A percentile compares a stretch with the other conserved stretches of the same genome.
These are phyloP conservation scores for Diaporthe sp. DNA, from an alignment of 2,329 filamentous ascomycete genomes.

Conservation along the genomic window DNA sequence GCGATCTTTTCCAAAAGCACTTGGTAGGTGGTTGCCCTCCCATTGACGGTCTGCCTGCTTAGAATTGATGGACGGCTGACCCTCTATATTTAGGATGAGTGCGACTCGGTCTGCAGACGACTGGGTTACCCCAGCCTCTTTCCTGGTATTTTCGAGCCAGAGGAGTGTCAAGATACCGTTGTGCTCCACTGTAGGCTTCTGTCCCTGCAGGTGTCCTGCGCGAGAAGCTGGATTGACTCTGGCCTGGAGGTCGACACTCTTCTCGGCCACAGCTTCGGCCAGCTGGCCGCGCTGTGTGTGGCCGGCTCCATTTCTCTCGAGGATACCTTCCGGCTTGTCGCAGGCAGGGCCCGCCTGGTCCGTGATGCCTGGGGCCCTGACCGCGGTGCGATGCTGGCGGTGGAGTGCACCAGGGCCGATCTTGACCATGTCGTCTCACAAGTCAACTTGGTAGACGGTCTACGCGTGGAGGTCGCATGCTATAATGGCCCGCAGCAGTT, in stretches of 20 bases:
- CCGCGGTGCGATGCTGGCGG: constrained; percentile 50
- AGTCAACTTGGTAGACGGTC: not conserved
- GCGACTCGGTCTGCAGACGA: constrained; percentile 47
- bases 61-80: not conserved
- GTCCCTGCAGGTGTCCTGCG: constrained; percentile 54
- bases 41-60: not conserved
- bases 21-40: constrained; percentile 44
- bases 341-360: constrained; percentile 50
- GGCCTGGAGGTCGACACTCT: constrained; percentile 50
- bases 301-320: constrained; percentile 49
- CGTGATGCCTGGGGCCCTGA: constrained; percentile 51
- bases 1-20: constrained; percentile 48
- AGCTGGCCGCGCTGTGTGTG: constrained; percentile 53
- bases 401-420: constrained; percentile 41
- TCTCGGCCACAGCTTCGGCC: constrained; percentile 55
- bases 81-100: constrained; percentile 44
- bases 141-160: constrained; percentile 48
- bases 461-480: constrained; percentile 49
- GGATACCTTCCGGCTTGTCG: constrained; percentile 50
- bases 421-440: constrained; percentile 2
- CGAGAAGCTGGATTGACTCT: constrained; percentile 52
- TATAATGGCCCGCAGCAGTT: constrained; percentile 51
- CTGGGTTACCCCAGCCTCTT: constrained; percentile 51
- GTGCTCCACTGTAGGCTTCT: constrained; percentile 55
- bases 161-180: constrained; percentile 48